Percentiles rank a stretch among this genome's conserved stretches.
Conservation (phyloP, 1,284 basidiomycete genomes). For the Cryptococcus jaspeensis region DNA sequence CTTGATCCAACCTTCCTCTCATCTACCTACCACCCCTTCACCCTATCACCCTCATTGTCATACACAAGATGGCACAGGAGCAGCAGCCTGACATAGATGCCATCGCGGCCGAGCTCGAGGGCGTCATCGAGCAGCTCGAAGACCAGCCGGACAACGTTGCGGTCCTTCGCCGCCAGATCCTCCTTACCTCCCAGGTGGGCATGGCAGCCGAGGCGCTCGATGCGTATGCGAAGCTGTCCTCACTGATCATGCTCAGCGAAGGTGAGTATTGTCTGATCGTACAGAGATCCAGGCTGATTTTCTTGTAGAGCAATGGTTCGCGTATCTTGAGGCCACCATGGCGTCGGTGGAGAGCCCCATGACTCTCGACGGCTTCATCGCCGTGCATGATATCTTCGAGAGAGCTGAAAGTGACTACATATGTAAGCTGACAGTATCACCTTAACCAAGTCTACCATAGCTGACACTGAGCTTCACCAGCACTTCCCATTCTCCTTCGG, state of each 20-base stretch:
- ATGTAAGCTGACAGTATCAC: conserved; percentile 58
- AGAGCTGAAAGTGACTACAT: conserved; percentile 75
- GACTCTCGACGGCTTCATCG: conserved; percentile 54
- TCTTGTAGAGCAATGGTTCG: conserved; percentile 32
- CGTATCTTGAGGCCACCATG: conserved; percentile 30
- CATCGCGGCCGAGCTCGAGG: conserved; percentile 25
- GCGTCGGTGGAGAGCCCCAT: conserved; percentile 12
- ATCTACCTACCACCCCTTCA: background rate
- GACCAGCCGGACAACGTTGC: conserved; percentile 30
- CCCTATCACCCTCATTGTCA: background rate
- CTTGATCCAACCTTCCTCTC: background rate
- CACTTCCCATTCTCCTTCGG: conserved; percentile 66
- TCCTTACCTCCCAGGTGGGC: conserved; percentile 26
- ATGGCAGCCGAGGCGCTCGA: conserved; percentile 13
- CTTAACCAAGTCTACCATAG: conserved; percentile 4
- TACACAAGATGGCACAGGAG: background rate
- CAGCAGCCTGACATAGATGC: conserved; percentile 3
- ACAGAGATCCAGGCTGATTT: background rate
- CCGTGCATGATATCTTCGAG: conserved; percentile 57
- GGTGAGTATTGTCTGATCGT: conserved; percentile 19
- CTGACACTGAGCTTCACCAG: conserved; percentile 51
- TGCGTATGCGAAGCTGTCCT: conserved; percentile 16
- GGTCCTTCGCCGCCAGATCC: conserved; percentile 32
- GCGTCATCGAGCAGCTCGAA: conserved; percentile 28
- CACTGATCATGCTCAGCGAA: conserved; percentile 36